Evolutionary conservation across 108 stramenopile genomes (phyloP).

Genomic region (Ochromonas danica): DNA sequence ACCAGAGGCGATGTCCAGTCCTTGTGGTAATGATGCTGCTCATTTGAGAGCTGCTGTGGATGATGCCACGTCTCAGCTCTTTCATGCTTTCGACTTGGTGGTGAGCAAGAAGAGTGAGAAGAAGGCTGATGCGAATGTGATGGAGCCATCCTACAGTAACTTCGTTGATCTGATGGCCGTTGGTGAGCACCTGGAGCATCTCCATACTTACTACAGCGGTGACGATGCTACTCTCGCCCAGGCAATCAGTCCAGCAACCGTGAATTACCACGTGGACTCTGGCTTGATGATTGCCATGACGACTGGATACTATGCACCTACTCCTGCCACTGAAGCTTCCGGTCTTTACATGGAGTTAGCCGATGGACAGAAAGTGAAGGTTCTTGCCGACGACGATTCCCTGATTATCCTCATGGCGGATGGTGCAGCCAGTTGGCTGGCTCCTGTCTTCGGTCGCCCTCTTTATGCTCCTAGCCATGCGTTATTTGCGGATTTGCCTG

Average conservation of each 20-base stretch:
- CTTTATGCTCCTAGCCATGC: neutral
- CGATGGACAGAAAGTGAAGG: neutral
- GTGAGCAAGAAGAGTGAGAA: neutral
- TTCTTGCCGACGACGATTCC: constrained; percentile 2
- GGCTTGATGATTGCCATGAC: constrained; percentile 33
- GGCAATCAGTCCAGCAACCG: neutral
- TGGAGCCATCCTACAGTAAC: neutral
- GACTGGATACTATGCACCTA: neutral
- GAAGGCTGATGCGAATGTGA: neutral
- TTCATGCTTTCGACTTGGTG: neutral
- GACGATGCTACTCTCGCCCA: neutral
- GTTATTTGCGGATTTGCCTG: neutral
- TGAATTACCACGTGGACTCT: constrained; percentile 2
- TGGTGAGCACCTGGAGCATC: constrained; percentile 29
- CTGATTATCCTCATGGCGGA: constrained; percentile 11
- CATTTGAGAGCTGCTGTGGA: neutral
- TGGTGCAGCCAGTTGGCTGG: constrained; percentile 17
- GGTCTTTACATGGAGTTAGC: constrained; percentile 26
- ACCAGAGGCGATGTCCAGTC: neutral
- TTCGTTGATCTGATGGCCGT: neutral
- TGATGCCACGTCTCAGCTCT: neutral
- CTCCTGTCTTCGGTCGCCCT: neutral
- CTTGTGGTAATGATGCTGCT: neutral
- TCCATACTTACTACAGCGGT: constrained; percentile 4
- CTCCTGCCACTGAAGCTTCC: neutral